Percentiles rank a stretch among this genome's conserved stretches.
Evolutionary conservation across 352 stramenopile species (phyloP).

Genomic region (Pythium rishiriense): DNA sequence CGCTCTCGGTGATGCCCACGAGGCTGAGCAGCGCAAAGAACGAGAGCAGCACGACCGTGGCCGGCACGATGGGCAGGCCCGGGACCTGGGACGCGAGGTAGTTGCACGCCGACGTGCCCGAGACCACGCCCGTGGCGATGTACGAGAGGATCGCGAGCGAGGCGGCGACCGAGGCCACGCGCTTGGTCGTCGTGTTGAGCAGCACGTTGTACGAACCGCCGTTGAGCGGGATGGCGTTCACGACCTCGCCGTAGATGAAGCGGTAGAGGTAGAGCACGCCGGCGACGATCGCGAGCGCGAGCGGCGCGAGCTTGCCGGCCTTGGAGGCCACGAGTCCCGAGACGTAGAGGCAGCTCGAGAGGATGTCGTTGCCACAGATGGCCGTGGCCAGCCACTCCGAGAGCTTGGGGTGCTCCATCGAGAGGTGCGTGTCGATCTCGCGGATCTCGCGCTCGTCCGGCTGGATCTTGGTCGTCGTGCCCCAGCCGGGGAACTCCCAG

Average conservation of each 20-base stretch:
- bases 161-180: slow-evolving; percentile 90
- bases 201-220: slow-evolving; percentile 96
- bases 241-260: slow-evolving; percentile 95
- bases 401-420: slow-evolving; percentile 80
- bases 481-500: slow-evolving; percentile 88
- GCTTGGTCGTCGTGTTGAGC: slow-evolving; percentile 95
- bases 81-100: slow-evolving; percentile 83
- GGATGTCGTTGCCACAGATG: slow-evolving; percentile 96
- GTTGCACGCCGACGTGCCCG: slow-evolving; percentile 84
- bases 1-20: slow-evolving; percentile 92
- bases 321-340: slow-evolving; percentile 84
- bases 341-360: slow-evolving; percentile 92
- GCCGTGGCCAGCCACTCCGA: slow-evolving; percentile 93
- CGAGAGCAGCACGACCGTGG: slow-evolving; percentile 84
- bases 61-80: slow-evolving; percentile 71
- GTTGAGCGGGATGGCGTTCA: slow-evolving; percentile 93
- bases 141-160: slow-evolving; percentile 95
- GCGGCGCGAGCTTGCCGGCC: slow-evolving; percentile 88
- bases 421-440: slow-evolving; percentile 77
- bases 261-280: slow-evolving; percentile 87
- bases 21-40: slow-evolving; percentile 92
- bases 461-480: slow-evolving; percentile 56
- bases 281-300: slow-evolving; percentile 90
- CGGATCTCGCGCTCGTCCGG: slow-evolving; percentile 65
- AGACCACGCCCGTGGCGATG: slow-evolving; percentile 93